These are phyloP conservation scores for Scedosporium minutisporum DNA, from an alignment of 2,329 filamentous ascomycete genomes.

Conservation along the genomic window DNA sequence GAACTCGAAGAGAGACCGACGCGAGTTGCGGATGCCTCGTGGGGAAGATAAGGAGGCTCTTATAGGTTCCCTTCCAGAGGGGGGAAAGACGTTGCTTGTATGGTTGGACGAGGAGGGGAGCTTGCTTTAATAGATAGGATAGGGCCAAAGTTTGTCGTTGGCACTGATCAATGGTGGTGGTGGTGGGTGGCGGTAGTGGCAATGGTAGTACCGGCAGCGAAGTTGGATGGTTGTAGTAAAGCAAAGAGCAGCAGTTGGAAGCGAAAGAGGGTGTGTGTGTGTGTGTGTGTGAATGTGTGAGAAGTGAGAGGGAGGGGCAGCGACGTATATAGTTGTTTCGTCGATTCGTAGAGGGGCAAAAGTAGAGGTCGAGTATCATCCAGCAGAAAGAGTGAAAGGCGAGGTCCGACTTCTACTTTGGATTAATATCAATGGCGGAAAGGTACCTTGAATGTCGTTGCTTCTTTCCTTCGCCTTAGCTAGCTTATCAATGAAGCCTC, in stretches of 20 bases:
- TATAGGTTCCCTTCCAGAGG: neutral
- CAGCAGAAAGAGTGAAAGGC: neutral
- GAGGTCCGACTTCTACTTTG: neutral
- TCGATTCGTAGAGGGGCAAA: neutral
- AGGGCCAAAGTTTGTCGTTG: slow-evolving; percentile 1
- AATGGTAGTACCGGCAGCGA: neutral
- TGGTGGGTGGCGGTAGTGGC: too few relatives aligned
- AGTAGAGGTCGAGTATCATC: neutral
- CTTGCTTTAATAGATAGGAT: slow-evolving; percentile 2
- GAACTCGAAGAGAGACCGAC: neutral
- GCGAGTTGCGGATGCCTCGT: neutral
- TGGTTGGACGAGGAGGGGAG: neutral
- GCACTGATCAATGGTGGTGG: neutral
- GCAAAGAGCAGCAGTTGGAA: neutral
- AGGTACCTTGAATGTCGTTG: neutral
- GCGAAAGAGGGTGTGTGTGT: neutral
- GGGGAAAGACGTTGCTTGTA: neutral
- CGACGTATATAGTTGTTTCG: neutral
- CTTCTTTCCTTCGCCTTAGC: neutral
- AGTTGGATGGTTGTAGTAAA: neutral
- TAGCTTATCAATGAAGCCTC: neutral
- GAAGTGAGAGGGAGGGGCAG: neutral
- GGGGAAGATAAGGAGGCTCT: neutral
- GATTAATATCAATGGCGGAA: neutral
- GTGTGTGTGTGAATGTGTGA: neutral